Conservation (phyloP, 2,329 filamentous ascomycete species). For the Talaromyces sp. region DNA sequence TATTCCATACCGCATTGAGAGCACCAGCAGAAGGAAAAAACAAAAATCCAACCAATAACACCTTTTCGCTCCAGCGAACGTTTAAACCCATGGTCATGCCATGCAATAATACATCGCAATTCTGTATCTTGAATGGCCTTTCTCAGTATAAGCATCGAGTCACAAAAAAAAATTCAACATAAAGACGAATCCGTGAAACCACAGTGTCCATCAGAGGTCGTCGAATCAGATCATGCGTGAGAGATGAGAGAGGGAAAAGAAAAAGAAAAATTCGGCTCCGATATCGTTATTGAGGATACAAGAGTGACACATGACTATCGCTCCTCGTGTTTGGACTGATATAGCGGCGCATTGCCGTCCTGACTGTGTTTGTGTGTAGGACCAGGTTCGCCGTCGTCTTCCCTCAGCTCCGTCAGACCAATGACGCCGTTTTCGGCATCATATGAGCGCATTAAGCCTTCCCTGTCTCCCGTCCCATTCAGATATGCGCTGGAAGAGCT, state of each 20-base stretch:
- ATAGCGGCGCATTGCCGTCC: constrained; percentile 19
- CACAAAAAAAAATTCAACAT: neutral
- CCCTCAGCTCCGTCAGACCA: constrained; percentile 71
- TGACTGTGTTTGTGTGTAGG: constrained; percentile 27
- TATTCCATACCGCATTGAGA: neutral
- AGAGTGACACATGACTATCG: constrained; percentile 15
- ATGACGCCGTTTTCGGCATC: constrained; percentile 77
- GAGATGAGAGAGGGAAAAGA: neutral
- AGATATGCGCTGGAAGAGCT: constrained; percentile 58
- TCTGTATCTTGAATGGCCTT: neutral
- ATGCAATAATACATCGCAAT: neutral
- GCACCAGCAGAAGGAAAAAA: neutral
- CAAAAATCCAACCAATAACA: neutral
- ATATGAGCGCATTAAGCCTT: constrained; percentile 81
- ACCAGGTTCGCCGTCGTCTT: constrained; percentile 58
- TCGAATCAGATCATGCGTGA: constrained; percentile 9
- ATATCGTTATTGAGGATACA: neutral
- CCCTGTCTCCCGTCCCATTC: constrained; percentile 58
- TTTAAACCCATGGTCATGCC: neutral
- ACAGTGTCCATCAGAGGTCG: constrained; percentile 3
- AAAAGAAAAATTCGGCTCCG: neutral
- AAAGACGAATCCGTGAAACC: neutral
- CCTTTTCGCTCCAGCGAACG: neutral
- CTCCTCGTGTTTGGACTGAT: constrained; percentile 27
- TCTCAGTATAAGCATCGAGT: neutral